phyloP scores from a whole-genome alignment of 1,284 basidiomycete species.

The Trichosporon sp. region DNA sequence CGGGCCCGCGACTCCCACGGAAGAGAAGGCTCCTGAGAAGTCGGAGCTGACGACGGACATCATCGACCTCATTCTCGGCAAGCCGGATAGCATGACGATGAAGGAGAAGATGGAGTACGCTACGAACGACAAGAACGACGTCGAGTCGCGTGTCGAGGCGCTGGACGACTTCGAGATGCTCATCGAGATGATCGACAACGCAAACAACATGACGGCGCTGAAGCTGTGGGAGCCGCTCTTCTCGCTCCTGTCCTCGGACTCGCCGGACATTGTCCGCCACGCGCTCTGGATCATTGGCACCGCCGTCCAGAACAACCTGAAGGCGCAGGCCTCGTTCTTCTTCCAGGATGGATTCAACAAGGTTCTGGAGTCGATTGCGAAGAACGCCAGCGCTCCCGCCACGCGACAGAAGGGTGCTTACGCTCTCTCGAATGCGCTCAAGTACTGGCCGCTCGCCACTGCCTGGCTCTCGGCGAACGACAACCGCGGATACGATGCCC shows the following conservation, averaged over 20 bases:
- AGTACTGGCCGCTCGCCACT: conserved; percentile 56
- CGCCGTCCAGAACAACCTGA: conserved; percentile 89
- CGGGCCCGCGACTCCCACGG: conserved; percentile 27
- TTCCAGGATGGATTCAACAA: conserved; percentile 63
- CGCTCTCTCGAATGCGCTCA: conserved; percentile 74
- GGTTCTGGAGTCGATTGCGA: conserved; percentile 56
- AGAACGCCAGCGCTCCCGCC: conserved; percentile 26
- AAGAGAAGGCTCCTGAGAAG: conserved; percentile 9
- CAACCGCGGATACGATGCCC: conserved; percentile 28
- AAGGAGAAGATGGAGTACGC: conserved; percentile 75
- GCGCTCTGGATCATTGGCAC: conserved; percentile 91
- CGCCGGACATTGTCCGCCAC: conserved; percentile 64
- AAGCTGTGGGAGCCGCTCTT: conserved; percentile 83
- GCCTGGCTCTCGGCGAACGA: conserved; percentile 19
- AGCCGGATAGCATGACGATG: conserved; percentile 78
- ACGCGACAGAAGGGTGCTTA: conserved; percentile 78
- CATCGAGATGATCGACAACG: conserved; percentile 91
- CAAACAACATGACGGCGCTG: conserved; percentile 80
- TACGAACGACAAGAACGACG: conserved; percentile 58
- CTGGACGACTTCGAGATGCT: conserved; percentile 96
- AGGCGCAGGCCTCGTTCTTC: conserved; percentile 69
- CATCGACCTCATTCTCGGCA: conserved; percentile 80
- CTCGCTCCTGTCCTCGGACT: conserved; percentile 58
- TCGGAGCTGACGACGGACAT: conserved; percentile 56
- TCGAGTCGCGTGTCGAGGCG: conserved; percentile 69